phyloP scores from a whole-genome alignment of 345 rosid genomes.

The Chamaenerion angustifolium region DNA sequence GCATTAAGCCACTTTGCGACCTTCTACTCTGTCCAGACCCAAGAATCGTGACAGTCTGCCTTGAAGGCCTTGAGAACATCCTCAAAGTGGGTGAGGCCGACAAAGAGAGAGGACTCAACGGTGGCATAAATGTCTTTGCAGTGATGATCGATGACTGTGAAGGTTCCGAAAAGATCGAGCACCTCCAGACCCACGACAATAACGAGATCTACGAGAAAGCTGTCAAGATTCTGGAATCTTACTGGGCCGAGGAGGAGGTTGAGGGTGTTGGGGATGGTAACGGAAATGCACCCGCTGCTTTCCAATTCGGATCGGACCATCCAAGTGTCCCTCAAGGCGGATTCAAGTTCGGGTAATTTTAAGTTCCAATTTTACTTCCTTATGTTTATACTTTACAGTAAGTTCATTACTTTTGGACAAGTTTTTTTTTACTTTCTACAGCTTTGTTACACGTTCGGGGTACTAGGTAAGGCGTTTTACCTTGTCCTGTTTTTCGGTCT shows the following conservation, averaged over 20 bases:
- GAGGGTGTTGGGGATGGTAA: slow-evolving; percentile 30
- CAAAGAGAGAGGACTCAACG: slow-evolving; percentile 48
- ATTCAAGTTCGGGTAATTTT: slow-evolving; percentile 49
- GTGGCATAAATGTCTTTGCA: slow-evolving; percentile 42
- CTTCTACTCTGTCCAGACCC: slow-evolving; percentile 71
- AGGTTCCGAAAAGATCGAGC: slow-evolving; percentile 67
- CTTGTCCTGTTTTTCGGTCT: too few relatives aligned
- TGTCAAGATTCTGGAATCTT: slow-evolving; percentile 67
- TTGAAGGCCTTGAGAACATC: slow-evolving; percentile 73
- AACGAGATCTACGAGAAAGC: slow-evolving; percentile 74
- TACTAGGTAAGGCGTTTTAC: too few relatives aligned
- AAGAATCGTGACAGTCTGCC: slow-evolving; percentile 73
- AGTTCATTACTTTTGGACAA: too few relatives aligned
- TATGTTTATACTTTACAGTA: neutral
- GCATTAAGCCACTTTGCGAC: slow-evolving; percentile 81
- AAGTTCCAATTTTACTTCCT: neutral
- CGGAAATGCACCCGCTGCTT: slow-evolving; percentile 15
- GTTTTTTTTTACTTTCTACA: too few relatives aligned
- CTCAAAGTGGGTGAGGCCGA: slow-evolving; percentile 77
- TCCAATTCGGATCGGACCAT: slow-evolving; percentile 42
- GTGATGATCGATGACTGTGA: slow-evolving; percentile 66
- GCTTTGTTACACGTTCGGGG: too few relatives aligned
- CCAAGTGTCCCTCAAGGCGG: slow-evolving; percentile 48
- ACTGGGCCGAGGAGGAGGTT: slow-evolving; percentile 68
- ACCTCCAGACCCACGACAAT: slow-evolving; percentile 71